Evolutionary conservation across 768 basidiomycete genomes (phyloP), one percentile per base, ranked within the genome.

Genomic region (Agrocybe chaxingu): DNA sequence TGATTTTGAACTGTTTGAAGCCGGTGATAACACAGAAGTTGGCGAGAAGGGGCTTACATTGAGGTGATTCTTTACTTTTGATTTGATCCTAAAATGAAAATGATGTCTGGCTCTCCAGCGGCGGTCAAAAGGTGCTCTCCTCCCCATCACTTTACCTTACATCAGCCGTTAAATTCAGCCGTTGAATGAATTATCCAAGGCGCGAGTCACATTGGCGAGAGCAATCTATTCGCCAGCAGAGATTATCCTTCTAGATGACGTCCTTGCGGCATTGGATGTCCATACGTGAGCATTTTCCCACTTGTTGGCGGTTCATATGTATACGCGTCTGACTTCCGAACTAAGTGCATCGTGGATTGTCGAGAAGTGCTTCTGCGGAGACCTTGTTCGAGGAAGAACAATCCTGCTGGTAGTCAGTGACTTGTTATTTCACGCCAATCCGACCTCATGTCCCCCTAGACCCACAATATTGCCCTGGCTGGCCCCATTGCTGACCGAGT

Each of bases 331-430:
- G 3, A 42, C 12, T 7, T 36, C 12, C 3, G 11, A 32, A 40
- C 10, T 86, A 57, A 92, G 90, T 0, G 87, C 92, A 0, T 79
- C 85, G 50, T 88, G 89, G 67, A 79, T 96, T 37, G 85, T 84
- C 60, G 73, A 81, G n/a, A 74, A 89, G 44, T 92, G 89, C 59
- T 73, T 97, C 40, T 74, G 76, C 49, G 92, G 93, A 11, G 82
- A 86, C 35, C 69, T 95, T 37, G 75, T 91, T 62, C 66, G 70
- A 18, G 82, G 79, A 9, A 78, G 92, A 42, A 95, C 93, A 1
- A 71, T 93, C 47, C 76, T 96, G 41, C 75, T 97, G 29, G 92
- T 95, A 36, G 80, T 80, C 55, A 48, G 72, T 62, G 6, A 9
- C 8, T 30, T 12, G 34, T 24, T 18, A 30, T 34, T 24, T 51